Evolutionary conservation across 306 rosid species (phyloP).

Genomic region (Rosa rugosa): DNA sequence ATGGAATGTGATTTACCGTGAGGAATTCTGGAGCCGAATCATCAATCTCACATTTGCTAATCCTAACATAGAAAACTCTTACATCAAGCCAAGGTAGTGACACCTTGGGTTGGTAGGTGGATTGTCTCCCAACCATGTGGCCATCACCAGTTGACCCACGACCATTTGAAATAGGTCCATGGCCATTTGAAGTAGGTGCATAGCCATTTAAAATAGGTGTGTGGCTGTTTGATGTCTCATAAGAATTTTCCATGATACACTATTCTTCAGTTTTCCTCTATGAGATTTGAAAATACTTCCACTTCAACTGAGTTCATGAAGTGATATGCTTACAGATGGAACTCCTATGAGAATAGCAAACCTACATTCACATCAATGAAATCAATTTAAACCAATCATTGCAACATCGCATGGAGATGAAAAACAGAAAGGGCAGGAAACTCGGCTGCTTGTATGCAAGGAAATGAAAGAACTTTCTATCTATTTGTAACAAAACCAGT

Average conservation of each 20-base stretch:
- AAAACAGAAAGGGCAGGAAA: slow-evolving; percentile 11
- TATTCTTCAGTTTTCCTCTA: slow-evolving; percentile 25
- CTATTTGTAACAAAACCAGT: slow-evolving; percentile 8
- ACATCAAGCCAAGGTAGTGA: slow-evolving; percentile 76
- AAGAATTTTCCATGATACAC: slow-evolving; percentile 53
- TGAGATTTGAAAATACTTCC: slow-evolving; percentile 15
- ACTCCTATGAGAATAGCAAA: slow-evolving; percentile 24
- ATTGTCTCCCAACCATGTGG: slow-evolving; percentile 43
- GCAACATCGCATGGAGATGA: slow-evolving; percentile 17
- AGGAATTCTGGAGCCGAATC: slow-evolving; percentile 65
- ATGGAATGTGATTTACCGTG: slow-evolving; percentile 62
- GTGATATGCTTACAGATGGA: slow-evolving; percentile 27
- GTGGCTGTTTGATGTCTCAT: slow-evolving; percentile 44
- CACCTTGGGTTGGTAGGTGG: slow-evolving; percentile 47
- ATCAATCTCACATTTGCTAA: slow-evolving; percentile 70
- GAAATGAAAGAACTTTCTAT: slow-evolving; percentile 17
- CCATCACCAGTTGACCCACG: slow-evolving; percentile 52
- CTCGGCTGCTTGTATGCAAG: neutral
- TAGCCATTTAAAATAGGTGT: neutral
- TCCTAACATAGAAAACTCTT: slow-evolving; percentile 71
- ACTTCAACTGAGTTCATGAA: slow-evolving; percentile 32
- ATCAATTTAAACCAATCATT: slow-evolving; percentile 25
- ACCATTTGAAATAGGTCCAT: slow-evolving; percentile 35
- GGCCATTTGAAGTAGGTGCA: neutral
- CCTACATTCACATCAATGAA: slow-evolving; percentile 36